Evolutionary conservation across 768 basidiomycete species (phyloP).

Genomic region (Megacollybia marginata): DNA sequence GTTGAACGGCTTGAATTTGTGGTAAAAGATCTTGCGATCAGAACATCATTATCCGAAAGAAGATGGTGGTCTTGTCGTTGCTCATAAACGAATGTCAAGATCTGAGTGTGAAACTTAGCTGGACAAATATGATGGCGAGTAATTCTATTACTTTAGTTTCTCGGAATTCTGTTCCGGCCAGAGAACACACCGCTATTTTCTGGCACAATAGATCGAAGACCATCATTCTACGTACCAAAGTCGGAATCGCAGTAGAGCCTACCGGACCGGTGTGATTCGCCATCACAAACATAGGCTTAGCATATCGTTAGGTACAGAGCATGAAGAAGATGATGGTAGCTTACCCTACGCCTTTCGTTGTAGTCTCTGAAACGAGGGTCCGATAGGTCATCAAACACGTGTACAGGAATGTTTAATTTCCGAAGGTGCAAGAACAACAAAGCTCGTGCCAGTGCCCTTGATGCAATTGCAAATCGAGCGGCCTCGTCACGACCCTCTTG

Average conservation of each 20-base stretch:
- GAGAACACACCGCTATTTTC: conserved; percentile 41
- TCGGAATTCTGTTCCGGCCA: conserved; percentile 50
- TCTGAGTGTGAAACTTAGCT: conserved; percentile 24
- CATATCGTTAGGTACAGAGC: conserved; percentile 7
- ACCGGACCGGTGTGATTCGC: conserved; percentile 40
- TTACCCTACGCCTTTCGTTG: conserved; percentile 31
- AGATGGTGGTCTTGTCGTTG: not conserved
- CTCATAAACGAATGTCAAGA: conserved; percentile 53
- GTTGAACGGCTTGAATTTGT: no score
- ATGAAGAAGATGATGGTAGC: not conserved
- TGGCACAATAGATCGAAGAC: conserved; percentile 40
- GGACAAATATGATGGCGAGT: no score
- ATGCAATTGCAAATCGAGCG: conserved; percentile 28
- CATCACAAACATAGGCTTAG: conserved; percentile 63
- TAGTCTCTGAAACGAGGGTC: conserved; percentile 47
- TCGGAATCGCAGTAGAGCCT: conserved; percentile 10
- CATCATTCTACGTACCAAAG: conserved; percentile 42
- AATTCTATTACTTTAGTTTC: conserved; percentile 47
- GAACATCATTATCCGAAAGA: no score
- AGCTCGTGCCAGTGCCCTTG: conserved; percentile 44
- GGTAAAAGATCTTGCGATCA: no score
- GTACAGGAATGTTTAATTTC: conserved; percentile 31
- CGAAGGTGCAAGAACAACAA: conserved; percentile 45
- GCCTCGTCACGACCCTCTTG: conserved; percentile 11
- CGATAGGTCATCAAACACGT: conserved; percentile 34